Percentiles rank a stretch among this genome's conserved stretches.
These are phyloP conservation scores for Botryotinia narcissicola DNA, from an alignment of 2,329 filamentous ascomycete genomes.

Conservation along the genomic window DNA sequence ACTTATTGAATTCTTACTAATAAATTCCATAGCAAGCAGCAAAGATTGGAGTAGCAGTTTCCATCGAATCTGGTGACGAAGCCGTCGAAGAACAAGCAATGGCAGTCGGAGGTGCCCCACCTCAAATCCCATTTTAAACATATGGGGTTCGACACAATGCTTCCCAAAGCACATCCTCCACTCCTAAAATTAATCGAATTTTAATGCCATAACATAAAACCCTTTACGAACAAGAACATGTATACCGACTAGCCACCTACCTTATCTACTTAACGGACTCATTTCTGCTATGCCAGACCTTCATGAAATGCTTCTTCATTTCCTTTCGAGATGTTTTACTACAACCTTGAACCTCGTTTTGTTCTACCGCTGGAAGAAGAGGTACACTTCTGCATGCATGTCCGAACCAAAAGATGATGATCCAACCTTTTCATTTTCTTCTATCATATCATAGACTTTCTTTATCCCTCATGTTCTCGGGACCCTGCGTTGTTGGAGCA, in stretches of 20 bases:
- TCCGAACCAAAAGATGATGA: constrained; percentile 5
- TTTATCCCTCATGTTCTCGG: constrained; percentile 15
- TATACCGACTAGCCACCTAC: constrained; percentile 20
- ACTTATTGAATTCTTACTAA: constrained; percentile 33
- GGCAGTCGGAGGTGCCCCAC: constrained; percentile 48
- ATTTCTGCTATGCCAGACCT: constrained; percentile 26
- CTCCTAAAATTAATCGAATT: constrained; percentile 32
- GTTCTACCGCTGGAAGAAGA: constrained; percentile 20
- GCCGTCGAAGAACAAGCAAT: constrained; percentile 86
- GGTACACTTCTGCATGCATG: constrained; percentile 14
- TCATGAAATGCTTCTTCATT: constrained; percentile 28
- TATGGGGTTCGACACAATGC: constrained; percentile 26
- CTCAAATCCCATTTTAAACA: constrained; percentile 61
- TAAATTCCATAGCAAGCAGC: constrained; percentile 70
- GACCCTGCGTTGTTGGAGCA: constrained; percentile 3
- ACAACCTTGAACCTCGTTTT: constrained; percentile 21
- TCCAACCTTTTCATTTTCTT: background rate
- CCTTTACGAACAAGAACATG: constrained; percentile 23
- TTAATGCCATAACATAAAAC: constrained; percentile 29
- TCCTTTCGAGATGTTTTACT: constrained; percentile 35
- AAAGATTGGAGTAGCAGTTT: constrained; percentile 92
- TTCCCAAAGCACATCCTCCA: constrained; percentile 18
- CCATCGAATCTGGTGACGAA: constrained; percentile 80
- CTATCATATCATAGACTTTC: constrained; percentile 23
- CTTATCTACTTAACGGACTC: background rate